Conservation (phyloP, 495 filamentous ascomycete genomes). For the Annulohypoxylon stygium region DNA sequence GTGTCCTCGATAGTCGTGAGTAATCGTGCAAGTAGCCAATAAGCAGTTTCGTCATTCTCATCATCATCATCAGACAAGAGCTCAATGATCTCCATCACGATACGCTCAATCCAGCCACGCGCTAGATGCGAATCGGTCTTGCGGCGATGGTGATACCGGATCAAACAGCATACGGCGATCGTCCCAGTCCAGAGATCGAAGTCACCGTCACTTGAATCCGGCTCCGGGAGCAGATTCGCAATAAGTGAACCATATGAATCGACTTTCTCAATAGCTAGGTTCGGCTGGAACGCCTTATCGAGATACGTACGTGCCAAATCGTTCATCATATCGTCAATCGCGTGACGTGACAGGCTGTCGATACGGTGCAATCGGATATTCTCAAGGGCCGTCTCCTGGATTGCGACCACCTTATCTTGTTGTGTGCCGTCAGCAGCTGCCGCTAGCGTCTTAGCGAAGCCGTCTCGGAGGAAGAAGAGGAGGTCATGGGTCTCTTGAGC, state of each 20-base stretch:
- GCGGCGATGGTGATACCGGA: constrained; percentile 50
- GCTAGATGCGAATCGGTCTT: constrained; percentile 47
- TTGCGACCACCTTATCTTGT: constrained; percentile 40
- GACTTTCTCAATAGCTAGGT: constrained; percentile 27
- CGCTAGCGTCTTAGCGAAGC: constrained; percentile 48
- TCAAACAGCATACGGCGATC: constrained; percentile 37
- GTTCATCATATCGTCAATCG: constrained; percentile 39
- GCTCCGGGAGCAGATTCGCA: constrained; percentile 42
- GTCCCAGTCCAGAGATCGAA: constrained; percentile 30
- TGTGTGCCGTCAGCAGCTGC: constrained; percentile 18
- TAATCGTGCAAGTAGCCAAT: constrained; percentile 48
- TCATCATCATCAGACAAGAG: constrained; percentile 60
- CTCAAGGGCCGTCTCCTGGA: constrained; percentile 42
- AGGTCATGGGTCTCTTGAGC: constrained; percentile 48
- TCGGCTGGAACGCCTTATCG: constrained; percentile 39
- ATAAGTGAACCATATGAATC: constrained; percentile 39
- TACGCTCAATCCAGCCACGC: constrained; percentile 45
- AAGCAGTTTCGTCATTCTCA: constrained; percentile 59
- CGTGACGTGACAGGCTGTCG: constrained; percentile 38
- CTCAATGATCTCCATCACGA: constrained; percentile 55
- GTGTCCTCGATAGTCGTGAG: constrained; percentile 50
- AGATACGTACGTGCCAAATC: constrained; percentile 40
- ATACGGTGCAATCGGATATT: constrained; percentile 34
- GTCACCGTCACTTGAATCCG: constrained; percentile 27
- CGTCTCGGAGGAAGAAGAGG: constrained; percentile 51